Conservation (phyloP, 2,329 filamentous ascomycete genomes). For the Sarocladiaceae sp. region DNA sequence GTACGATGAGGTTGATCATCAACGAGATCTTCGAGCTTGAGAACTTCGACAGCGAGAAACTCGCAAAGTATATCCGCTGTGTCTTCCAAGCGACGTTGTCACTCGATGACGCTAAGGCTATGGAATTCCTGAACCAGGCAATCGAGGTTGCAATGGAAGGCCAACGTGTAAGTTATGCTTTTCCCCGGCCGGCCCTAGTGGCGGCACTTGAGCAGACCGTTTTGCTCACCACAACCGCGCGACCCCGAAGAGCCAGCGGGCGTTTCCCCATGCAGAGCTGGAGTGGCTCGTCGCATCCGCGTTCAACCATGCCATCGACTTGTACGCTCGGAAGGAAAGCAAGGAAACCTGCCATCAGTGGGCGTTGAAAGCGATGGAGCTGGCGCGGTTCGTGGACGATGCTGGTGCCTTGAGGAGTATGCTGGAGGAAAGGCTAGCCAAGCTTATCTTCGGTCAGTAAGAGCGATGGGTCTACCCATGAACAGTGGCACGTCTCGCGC, state of each 20-base stretch:
- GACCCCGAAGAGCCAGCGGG: slow-evolving; percentile 3
- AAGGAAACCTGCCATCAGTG: slow-evolving; percentile 51
- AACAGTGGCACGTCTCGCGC: too few relatives aligned
- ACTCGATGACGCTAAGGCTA: slow-evolving; percentile 46
- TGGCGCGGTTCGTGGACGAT: slow-evolving; percentile 55
- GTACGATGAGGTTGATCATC: slow-evolving; percentile 59
- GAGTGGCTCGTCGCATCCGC: slow-evolving; percentile 67
- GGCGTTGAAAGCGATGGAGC: slow-evolving; percentile 54
- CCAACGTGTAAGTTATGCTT: slow-evolving; percentile 38
- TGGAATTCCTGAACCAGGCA: slow-evolving; percentile 60
- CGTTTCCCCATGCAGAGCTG: slow-evolving; percentile 61
- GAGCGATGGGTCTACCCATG: background rate
- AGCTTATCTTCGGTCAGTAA: slow-evolving; percentile 24
- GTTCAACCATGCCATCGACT: slow-evolving; percentile 66
- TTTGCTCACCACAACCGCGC: too few relatives aligned
- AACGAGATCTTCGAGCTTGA: slow-evolving; percentile 58
- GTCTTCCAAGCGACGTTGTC: slow-evolving; percentile 63
- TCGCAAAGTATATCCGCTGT: slow-evolving; percentile 74
- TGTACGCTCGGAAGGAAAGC: slow-evolving; percentile 46
- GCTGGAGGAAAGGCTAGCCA: slow-evolving; percentile 38
- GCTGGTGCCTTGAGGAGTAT: slow-evolving; percentile 35
- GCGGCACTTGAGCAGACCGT: background rate
- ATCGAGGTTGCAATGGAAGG: slow-evolving; percentile 44
- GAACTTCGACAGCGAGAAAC: slow-evolving; percentile 47
- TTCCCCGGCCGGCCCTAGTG: too few relatives aligned